A percentile compares a stretch with the other conserved stretches of the same genome.
Conservation (phyloP, 257 asterid species). For the Echites panduratus region DNA sequence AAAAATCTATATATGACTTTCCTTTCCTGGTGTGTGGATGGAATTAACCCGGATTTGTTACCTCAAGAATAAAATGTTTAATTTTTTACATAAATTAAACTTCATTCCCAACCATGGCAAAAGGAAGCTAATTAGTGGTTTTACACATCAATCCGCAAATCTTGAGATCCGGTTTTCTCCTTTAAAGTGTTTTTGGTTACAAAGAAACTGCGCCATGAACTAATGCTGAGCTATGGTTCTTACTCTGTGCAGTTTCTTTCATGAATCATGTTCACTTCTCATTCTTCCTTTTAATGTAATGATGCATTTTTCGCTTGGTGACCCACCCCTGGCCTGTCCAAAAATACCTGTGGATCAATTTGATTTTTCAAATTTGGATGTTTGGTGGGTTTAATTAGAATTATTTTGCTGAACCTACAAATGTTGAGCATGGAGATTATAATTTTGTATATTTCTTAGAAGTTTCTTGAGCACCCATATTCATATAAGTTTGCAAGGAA, state of each 20-base stretch:
- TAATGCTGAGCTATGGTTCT: neutral
- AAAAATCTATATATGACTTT: too few species aligned
- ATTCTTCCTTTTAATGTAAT: too few species aligned
- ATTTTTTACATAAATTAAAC: too few species aligned
- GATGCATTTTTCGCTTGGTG: neutral
- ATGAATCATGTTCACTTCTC: neutral
- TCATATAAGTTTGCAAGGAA: neutral
- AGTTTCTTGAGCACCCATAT: neutral
- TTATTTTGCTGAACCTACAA: neutral
- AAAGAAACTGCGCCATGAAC: neutral
- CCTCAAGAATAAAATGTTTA: too few species aligned
- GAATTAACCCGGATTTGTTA: too few species aligned
- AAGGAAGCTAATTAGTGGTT: too few species aligned
- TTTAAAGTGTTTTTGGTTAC: neutral
- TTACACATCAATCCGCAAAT: too few species aligned
- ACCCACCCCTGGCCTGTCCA: neutral
- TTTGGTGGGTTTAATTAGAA: neutral
- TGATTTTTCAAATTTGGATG: neutral
- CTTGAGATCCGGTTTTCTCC: neutral
- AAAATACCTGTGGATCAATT: neutral
- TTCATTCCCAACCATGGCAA: too few species aligned
- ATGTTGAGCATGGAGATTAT: neutral
- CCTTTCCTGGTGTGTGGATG: neutral
- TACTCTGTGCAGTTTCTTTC: neutral
- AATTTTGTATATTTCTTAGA: neutral